These are phyloP conservation scores for Pythium aristosporum DNA, from an alignment of 352 stramenopile genomes.

Conservation along the genomic window DNA sequence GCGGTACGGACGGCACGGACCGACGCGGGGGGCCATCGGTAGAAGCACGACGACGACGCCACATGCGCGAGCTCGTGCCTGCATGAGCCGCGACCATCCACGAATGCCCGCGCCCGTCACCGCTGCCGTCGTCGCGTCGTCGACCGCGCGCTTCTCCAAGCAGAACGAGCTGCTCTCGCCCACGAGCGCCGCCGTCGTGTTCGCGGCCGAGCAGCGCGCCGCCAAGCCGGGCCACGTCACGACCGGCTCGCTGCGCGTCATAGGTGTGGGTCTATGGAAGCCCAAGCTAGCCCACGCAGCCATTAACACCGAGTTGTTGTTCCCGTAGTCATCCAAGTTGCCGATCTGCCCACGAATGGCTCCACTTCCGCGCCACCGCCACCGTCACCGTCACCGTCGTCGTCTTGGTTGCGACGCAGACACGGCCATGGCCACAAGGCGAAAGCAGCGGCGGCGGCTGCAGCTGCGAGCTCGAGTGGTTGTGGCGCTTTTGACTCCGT, in stretches of 20 bases:
- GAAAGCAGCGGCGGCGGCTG: constrained; percentile 20
- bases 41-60: neutral
- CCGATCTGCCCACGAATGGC: constrained; percentile 29
- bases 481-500: constrained; percentile 32
- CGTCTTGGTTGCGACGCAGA: constrained; percentile 50
- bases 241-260: constrained; percentile 53
- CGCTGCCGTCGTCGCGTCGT: neutral
- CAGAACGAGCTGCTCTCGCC: constrained; percentile 44
- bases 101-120: constrained; percentile 20
- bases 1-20: neutral
- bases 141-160: constrained; percentile 26
- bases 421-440: constrained; percentile 22
- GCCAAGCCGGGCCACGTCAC: constrained; percentile 45
- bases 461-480: neutral
- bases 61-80: constrained; percentile 14
- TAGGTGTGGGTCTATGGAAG: constrained; percentile 29
- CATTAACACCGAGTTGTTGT: neutral
- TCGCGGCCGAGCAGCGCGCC: constrained; percentile 49
- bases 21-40: neutral
- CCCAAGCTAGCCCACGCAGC: no score
- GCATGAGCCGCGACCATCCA: constrained; percentile 19
- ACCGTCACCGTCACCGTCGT: constrained; percentile 27
- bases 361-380: constrained; percentile 14
- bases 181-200: constrained; percentile 43
- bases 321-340: constrained; percentile 26